A percentile compares a stretch with the other conserved stretches of the same genome.
Evolutionary conservation across 345 rosid genomes (phyloP).

Genomic region (Eucalyptus paniculata): DNA sequence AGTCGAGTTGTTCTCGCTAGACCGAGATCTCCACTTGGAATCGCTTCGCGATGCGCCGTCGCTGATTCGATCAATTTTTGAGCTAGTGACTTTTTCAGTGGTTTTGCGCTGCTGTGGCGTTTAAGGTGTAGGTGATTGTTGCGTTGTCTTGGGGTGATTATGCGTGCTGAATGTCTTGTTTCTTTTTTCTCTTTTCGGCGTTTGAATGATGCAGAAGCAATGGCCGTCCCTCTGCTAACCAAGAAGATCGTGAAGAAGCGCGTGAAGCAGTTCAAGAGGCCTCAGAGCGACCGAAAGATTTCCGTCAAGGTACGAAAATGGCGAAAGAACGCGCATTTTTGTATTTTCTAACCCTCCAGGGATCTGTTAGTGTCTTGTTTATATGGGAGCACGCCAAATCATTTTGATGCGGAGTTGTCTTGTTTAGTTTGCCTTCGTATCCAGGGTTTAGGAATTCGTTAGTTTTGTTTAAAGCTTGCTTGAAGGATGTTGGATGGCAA

Average conservation of each 20-base stretch:
- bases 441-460: not conserved
- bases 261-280: slow-evolving; percentile 53
- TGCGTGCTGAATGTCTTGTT: not conserved
- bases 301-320: slow-evolving; percentile 23
- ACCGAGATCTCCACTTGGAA: not conserved
- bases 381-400: not conserved
- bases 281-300: slow-evolving; percentile 54
- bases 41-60: not conserved
- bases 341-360: not conserved
- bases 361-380: not conserved
- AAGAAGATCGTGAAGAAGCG: slow-evolving; percentile 73
- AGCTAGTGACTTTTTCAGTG: not conserved
- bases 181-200: not conserved
- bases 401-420: not conserved
- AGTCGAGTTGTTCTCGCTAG: not conserved
- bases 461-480: not conserved
- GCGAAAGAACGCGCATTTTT: not conserved
- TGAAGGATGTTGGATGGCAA: not conserved
- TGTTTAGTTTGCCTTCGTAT: not conserved
- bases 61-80: not conserved
- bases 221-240: slow-evolving; percentile 47
- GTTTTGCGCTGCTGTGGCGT: not conserved
- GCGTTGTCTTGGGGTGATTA: not conserved
- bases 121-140: not conserved
- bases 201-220: slow-evolving; percentile 6